phyloP scores from a whole-genome alignment of 139 green algal species.

The Ettlia oleoabundans region DNA sequence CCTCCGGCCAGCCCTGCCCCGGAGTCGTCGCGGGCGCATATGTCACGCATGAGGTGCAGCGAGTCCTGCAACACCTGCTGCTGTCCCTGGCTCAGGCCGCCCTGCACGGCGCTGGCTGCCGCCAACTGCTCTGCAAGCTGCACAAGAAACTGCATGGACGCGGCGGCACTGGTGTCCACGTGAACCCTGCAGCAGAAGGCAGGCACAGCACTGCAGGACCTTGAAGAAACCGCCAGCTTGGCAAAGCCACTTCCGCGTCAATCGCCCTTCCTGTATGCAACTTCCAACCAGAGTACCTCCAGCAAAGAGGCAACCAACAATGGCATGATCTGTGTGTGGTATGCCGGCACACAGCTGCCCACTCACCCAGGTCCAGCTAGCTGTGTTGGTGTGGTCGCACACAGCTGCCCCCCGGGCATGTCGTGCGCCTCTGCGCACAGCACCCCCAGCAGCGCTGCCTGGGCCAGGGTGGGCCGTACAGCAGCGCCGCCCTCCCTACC shows the following conservation, averaged over 20 bases:
- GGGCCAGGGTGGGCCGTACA: constrained; percentile 14
- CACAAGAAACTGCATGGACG: constrained; percentile 11
- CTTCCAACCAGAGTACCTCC: no score
- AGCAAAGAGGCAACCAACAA: no score
- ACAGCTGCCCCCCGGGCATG: not conserved
- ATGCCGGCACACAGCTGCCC: no score
- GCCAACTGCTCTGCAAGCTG: constrained; percentile 13
- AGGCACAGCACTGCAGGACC: not conserved
- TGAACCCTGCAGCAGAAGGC: no score
- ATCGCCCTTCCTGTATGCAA: no score
- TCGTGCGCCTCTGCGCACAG: constrained; percentile 31
- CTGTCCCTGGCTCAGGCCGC: constrained; percentile 2
- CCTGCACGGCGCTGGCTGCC: not conserved
- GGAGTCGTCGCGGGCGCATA: constrained; percentile 39
- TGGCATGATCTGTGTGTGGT: not conserved
- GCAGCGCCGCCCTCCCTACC: not conserved
- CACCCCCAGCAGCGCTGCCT: constrained; percentile 22
- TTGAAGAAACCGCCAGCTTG: no score
- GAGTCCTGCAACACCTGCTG: constrained; percentile 42
- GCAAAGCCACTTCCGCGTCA: no score
- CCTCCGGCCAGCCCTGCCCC: constrained; percentile 14
- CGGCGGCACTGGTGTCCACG: no score
- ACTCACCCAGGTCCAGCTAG: no score
- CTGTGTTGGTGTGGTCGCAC: no score
- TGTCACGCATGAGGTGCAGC: constrained; percentile 42